Percentiles rank a stretch among this genome's conserved stretches.
phyloP scores from a whole-genome alignment of 306 rosid species.

The Trifolium subterraneum region DNA sequence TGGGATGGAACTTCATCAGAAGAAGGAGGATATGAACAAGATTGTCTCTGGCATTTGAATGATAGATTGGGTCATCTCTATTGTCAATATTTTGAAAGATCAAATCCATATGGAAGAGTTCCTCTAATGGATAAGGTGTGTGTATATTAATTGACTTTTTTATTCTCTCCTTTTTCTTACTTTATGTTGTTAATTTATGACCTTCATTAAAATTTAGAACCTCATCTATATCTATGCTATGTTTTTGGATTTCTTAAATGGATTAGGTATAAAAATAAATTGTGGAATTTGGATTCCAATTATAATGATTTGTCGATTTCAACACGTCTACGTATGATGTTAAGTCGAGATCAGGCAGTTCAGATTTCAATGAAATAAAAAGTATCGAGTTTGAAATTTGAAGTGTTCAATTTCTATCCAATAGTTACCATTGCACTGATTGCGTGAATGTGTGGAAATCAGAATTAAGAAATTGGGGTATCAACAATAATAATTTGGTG shows the following conservation, averaged over 20 bases:
- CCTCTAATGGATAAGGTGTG: slow-evolving; percentile 94
- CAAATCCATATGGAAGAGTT: slow-evolving; percentile 93
- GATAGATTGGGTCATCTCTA: slow-evolving; percentile 79
- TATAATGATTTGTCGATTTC: background rate
- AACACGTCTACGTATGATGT: background rate
- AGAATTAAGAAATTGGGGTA: background rate
- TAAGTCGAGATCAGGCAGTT: background rate
- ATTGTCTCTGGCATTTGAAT: slow-evolving; percentile 54
- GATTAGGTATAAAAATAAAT: slow-evolving; percentile 22
- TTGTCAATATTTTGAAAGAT: slow-evolving; percentile 86
- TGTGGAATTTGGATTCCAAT: background rate
- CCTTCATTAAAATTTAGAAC: slow-evolving; percentile 9
- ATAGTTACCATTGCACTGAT: no score
- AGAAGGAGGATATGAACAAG: slow-evolving; percentile 85
- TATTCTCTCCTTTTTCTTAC: background rate
- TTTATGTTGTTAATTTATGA: background rate
- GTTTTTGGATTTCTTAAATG: slow-evolving; percentile 14
- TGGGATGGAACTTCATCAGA: slow-evolving; percentile 92
- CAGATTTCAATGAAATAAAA: background rate
- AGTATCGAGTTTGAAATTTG: background rate
- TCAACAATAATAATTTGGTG: background rate
- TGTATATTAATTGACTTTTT: background rate
- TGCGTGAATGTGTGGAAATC: background rate
- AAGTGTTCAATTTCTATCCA: background rate
- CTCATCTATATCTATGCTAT: slow-evolving; percentile 11